phyloP scores from a whole-genome alignment of 78 protist species.

The slime mould (Dictyostelium discoideum) region dicty_2.7 NC_007089.4:2639501-2640000 shows the following conservation, averaged over 20 bases:
- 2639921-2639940: constrained; percentile 28
- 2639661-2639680: background rate
- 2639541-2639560: constrained; percentile 92
- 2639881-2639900: constrained; percentile 57
- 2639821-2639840: background rate
- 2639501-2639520: constrained; percentile 83
- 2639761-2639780: background rate
- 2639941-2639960: constrained; percentile 55
- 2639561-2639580: constrained; percentile 60
- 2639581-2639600: constrained; percentile 79
- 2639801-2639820: background rate
- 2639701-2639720: constrained; percentile 62
- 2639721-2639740: constrained; percentile 52
- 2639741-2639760: constrained; percentile 6
- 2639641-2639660: background rate
- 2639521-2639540: constrained; percentile 86
- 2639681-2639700: constrained; percentile 65
- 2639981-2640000: background rate
- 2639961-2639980: constrained; percentile 28
- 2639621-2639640: constrained; percentile 4
- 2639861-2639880: constrained; percentile 23
- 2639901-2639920: constrained; percentile 73
- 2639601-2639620: constrained; percentile 73
- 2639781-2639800: background rate
- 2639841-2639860: constrained; percentile 36